Conservation (phyloP, 2,329 filamentous ascomycete species). For the Pestalotiopsis sp. region DNA sequence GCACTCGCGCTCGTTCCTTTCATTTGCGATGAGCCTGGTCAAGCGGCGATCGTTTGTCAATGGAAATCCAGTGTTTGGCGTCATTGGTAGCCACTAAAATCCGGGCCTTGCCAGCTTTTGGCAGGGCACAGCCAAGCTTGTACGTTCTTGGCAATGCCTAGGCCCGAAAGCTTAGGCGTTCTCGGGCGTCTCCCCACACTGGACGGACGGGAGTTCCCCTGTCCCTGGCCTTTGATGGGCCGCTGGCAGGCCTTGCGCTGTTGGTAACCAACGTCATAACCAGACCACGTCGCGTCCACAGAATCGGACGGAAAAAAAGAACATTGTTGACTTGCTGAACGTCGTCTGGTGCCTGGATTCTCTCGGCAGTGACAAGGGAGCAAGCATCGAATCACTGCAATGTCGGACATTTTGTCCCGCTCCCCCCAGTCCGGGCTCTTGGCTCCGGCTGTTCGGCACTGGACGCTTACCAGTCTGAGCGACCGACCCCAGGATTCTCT, state of each 20-base stretch:
- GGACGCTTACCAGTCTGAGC: background rate
- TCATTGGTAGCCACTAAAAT: conserved; percentile 1
- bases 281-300: background rate
- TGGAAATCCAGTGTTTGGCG: background rate
- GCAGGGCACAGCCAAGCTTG: background rate
- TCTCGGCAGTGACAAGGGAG: background rate
- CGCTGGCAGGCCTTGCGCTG: background rate
- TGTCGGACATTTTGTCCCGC: conserved; percentile 3
- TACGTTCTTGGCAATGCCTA: background rate
- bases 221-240: background rate
- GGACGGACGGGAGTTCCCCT: background rate
- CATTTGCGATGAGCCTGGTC: background rate
- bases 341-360: background rate
- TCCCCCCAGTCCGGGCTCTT: background rate
- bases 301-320: background rate
- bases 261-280: background rate
- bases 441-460: conserved; percentile 1
- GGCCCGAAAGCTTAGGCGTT: background rate
- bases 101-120: background rate
- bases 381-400: background rate
- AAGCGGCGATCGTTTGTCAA: conserved; percentile 5
- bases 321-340: background rate
- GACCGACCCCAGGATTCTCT: background rate
- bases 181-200: background rate
- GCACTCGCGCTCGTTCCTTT: background rate